phyloP scores from a whole-genome alignment of 164 flowering plant genomes.

The Litsea cubeba region DNA sequence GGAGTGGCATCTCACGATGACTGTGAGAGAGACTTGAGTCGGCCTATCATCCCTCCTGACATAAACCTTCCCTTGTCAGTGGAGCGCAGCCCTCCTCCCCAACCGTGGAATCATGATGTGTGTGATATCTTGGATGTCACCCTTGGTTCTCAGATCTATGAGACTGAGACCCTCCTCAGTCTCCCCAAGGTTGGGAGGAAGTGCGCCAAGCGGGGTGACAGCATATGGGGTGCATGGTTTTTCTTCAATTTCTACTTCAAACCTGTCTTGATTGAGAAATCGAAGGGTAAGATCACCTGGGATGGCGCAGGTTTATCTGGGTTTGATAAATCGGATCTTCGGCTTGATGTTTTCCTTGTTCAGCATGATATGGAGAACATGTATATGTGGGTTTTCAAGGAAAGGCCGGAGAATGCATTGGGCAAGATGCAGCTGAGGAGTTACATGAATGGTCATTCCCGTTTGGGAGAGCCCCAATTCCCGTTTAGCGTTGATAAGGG shows the following conservation, averaged over 20 bases:
- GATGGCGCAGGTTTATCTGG: conserved; percentile 60
- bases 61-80: conserved; percentile 80
- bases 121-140: conserved; percentile 11
- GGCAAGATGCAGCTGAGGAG: conserved; percentile 94
- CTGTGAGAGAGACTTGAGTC: conserved; percentile 61
- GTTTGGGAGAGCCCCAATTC: conserved; percentile 86
- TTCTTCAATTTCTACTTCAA: conserved; percentile 39
- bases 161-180: conserved; percentile 1
- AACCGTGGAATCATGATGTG: conserved; percentile 14
- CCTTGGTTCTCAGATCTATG: conserved; percentile 3
- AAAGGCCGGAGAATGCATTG: conserved; percentile 81
- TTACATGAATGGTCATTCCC: conserved; percentile 94
- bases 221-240: conserved; percentile 19
- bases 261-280: conserved; percentile 69
- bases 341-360: conserved; percentile 78
- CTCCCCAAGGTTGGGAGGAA: conserved; percentile 5
- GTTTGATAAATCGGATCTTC: conserved; percentile 63
- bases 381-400: conserved; percentile 97
- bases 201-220: conserved; percentile 1
- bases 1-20: conserved; percentile 60
- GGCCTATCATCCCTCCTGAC: conserved; percentile 69
- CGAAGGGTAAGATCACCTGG: conserved; percentile 50
- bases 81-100: conserved; percentile 4
- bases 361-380: conserved; percentile 98
- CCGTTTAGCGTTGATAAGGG: conserved; percentile 88